A percentile compares a stretch with the other conserved stretches of the same genome.
Evolutionary conservation across 1,139 yeast species (phyloP).

Genomic region (Suhomyces anneliseae): DNA sequence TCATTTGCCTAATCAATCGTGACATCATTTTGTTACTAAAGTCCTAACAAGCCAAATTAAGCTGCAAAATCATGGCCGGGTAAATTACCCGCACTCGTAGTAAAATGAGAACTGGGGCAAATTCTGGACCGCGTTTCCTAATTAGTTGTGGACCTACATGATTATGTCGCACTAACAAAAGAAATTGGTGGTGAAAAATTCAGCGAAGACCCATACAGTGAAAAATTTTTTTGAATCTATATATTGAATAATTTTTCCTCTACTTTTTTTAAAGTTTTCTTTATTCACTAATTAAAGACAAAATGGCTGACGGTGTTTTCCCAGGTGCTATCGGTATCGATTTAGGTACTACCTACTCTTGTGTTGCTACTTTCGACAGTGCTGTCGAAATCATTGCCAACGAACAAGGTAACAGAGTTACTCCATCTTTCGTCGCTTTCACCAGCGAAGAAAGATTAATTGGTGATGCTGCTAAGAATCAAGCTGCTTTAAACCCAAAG

Average conservation of each 20-base stretch:
- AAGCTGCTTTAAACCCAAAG: slow-evolving; percentile 95
- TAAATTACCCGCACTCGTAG: slow-evolving; percentile 1
- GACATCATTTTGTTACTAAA: no score
- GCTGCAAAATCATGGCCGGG: slow-evolving; percentile 10
- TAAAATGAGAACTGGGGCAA: slow-evolving; percentile 3
- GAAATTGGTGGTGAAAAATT: slow-evolving; percentile 11
- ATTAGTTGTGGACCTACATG: not conserved
- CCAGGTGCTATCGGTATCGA: slow-evolving; percentile 99
- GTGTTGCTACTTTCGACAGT: slow-evolving; percentile 95
- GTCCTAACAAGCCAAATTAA: slow-evolving; percentile 9
- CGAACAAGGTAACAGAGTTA: slow-evolving; percentile 99
- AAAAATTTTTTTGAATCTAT: slow-evolving; percentile 16
- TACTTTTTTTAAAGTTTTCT: slow-evolving; percentile 15
- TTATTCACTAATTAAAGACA: slow-evolving; percentile 16
- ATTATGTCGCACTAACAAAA: slow-evolving; percentile 1
- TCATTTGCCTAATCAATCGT: no score
- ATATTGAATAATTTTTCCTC: slow-evolving; percentile 11
- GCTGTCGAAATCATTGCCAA: slow-evolving; percentile 94
- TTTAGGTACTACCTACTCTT: slow-evolving; percentile 98
- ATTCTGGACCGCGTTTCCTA: slow-evolving; percentile 4
- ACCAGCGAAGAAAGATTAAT: slow-evolving; percentile 96
- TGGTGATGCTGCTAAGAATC: slow-evolving; percentile 99
- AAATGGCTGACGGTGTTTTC: slow-evolving; percentile 98
- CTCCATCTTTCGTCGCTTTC: slow-evolving; percentile 98
- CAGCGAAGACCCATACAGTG: slow-evolving; percentile 15